Evolutionary conservation across 1,139 yeast genomes (phyloP).

Genomic region (Pichia norvegensis): DNA sequence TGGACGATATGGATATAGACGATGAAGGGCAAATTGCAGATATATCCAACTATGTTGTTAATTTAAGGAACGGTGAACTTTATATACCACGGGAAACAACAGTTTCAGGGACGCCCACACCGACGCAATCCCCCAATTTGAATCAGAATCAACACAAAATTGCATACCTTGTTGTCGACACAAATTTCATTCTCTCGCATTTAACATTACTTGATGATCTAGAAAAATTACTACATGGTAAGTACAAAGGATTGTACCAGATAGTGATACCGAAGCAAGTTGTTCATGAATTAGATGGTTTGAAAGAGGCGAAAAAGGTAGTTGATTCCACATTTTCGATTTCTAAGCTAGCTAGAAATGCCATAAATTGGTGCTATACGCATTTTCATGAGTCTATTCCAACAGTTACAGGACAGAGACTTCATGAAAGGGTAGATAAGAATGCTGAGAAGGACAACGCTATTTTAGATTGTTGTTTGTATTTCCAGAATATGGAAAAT

Average conservation of each 20-base stretch:
- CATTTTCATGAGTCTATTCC: conserved; percentile 45
- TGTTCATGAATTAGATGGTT: conserved; percentile 69
- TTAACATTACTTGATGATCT: conserved; percentile 48
- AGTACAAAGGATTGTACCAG: conserved; percentile 35
- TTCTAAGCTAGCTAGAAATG: conserved; percentile 60
- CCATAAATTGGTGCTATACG: conserved; percentile 72
- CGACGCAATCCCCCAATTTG: too few species aligned
- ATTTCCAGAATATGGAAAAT: conserved; percentile 34
- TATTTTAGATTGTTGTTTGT: conserved; percentile 77
- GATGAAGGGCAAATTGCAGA: conserved; percentile 3
- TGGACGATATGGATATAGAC: conserved; percentile 7
- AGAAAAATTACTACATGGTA: conserved; percentile 29
- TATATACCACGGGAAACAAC: conserved; percentile 6
- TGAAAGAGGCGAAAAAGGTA: conserved; percentile 40
- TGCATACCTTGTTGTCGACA: conserved; percentile 54
- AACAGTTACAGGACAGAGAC: conserved; percentile 58
- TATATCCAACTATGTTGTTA: conserved; percentile 6
- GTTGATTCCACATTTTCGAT: conserved; percentile 26
- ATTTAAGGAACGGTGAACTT: conserved; percentile 3
- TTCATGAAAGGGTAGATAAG: conserved; percentile 42
- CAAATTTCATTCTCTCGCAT: conserved; percentile 69
- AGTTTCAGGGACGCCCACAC: background rate
- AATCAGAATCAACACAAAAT: background rate
- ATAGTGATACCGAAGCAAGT: conserved; percentile 67
- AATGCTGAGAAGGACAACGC: conserved; percentile 62